Evolutionary conservation across 176 grass and related monocot species (phyloP).

Genomic region (Paspalum notatum): DNA sequence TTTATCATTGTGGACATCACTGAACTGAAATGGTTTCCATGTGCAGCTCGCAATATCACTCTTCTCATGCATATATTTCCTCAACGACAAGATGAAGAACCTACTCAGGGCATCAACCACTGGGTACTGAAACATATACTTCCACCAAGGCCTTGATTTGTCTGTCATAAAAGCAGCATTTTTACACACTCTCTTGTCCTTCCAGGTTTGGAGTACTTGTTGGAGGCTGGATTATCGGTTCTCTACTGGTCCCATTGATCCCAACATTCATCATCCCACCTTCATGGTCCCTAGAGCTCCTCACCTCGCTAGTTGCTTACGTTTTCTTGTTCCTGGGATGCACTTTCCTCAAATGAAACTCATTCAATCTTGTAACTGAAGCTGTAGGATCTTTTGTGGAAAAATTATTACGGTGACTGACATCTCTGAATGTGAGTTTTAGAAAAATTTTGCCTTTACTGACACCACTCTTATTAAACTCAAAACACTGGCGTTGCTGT

Average conservation of each 20-base stretch:
- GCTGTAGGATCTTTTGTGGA: slow-evolving; percentile 19
- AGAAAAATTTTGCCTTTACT: slow-evolving; percentile 10
- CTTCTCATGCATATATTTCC: slow-evolving; percentile 90
- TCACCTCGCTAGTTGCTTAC: slow-evolving; percentile 85
- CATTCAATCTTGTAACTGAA: slow-evolving; percentile 25
- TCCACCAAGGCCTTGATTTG: neutral
- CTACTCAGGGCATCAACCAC: slow-evolving; percentile 70
- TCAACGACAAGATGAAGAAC: slow-evolving; percentile 99
- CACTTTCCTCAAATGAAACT: slow-evolving; percentile 79
- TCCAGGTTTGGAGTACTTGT: slow-evolving; percentile 88
- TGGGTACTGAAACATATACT: slow-evolving; percentile 58
- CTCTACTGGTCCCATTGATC: slow-evolving; percentile 74
- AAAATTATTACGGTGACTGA: slow-evolving; percentile 26
- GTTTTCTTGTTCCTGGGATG: slow-evolving; percentile 87
- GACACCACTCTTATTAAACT: neutral
- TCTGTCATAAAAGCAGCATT: neutral
- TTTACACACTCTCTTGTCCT: slow-evolving; percentile 20
- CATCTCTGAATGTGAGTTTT: neutral
- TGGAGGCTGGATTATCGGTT: slow-evolving; percentile 79
- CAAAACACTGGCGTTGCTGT: neutral
- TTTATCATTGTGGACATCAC: slow-evolving; percentile 12
- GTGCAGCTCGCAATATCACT: slow-evolving; percentile 87
- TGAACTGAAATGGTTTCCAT: slow-evolving; percentile 36
- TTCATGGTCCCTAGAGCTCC: slow-evolving; percentile 93
- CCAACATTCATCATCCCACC: slow-evolving; percentile 77